These are phyloP conservation scores for Penicillium waksmanii DNA, from an alignment of 495 filamentous ascomycete genomes.

Conservation along the genomic window DNA sequence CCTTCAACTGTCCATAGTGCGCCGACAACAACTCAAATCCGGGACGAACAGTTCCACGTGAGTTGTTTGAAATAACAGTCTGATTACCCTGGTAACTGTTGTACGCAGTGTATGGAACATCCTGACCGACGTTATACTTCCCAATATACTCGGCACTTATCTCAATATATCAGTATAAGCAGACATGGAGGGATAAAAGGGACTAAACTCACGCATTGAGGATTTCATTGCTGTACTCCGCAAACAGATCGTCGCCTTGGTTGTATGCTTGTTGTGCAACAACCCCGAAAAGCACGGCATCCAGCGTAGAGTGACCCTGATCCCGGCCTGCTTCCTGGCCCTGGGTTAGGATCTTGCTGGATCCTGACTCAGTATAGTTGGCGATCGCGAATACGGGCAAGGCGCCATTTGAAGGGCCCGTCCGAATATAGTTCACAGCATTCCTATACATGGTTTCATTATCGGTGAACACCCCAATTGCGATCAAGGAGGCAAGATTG, in stretches of 20 bases:
- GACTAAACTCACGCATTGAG: constrained; percentile 33
- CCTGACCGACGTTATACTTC: constrained; percentile 47
- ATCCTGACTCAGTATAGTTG: constrained; percentile 13
- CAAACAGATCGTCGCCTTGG: constrained; percentile 46
- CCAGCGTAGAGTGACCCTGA: constrained; percentile 46
- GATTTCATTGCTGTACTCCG: constrained; percentile 35
- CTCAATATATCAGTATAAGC: neutral
- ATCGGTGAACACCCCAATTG: constrained; percentile 36
- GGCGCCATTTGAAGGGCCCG: constrained; percentile 40
- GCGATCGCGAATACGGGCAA: constrained; percentile 18
- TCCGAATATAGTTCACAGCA: constrained; percentile 40
- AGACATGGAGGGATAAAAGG: neutral
- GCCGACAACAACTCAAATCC: constrained; percentile 45
- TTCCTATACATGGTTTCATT: constrained; percentile 35
- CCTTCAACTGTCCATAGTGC: constrained; percentile 41
- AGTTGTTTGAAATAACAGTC: constrained; percentile 31
- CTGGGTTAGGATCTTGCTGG: constrained; percentile 33
- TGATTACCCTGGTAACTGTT: constrained; percentile 38
- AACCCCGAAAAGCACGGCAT: constrained; percentile 40
- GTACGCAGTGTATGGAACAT: constrained; percentile 48
- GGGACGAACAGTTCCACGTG: constrained; percentile 38
- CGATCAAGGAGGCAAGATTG: constrained; percentile 43
- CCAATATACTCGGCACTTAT: constrained; percentile 45
- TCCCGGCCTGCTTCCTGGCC: constrained; percentile 50
- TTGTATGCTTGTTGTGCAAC: constrained; percentile 46